Evolutionary conservation across 495 filamentous ascomycete species (phyloP), one percentile per base, ranked within the genome.

Genomic region (Hypoxylon subgilvum): DNA sequence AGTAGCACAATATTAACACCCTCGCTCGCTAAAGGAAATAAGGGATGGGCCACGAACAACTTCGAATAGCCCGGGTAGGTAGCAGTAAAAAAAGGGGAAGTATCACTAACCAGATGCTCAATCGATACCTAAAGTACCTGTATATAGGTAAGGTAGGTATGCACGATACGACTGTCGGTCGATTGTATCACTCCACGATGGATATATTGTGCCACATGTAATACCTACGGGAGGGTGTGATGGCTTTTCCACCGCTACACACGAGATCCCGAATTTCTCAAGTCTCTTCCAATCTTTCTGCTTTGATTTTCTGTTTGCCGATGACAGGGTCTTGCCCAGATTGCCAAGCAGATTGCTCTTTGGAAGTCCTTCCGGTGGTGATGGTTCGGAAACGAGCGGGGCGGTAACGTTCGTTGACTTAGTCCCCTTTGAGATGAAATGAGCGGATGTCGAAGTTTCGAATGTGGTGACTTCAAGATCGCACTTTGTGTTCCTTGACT

Each of bases 301-400:
- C 38, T 19, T 39, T 48, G 52, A 42, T 53, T 49, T 57, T 41
- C 48, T 57, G 40, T 17, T 48, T 36, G 36, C 36, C 9, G 39
- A 25, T 18, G 30, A 42, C 30, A 43, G 53, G 59, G 54, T 46
- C 55, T 52, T 53, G 40, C 55, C 43, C 49, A 36, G 47, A 46
- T 54, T 54, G 45, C 32, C 32, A 59, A 46, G 34, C 18, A 40
- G 45, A 27, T 51, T 4, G 32, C 42, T 42, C 30, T 53, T 27
- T 39, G 36, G 19, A 14, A 47, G 19, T 13, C 28, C 46, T 10
- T n/a, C n/a, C n/a, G 30, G 22, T 57, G 46, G 19, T 14, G 56
- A 58, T 52, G 55, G 13, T 61, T 56, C 39, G 57, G 50, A 56
- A 65, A 65, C 52, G 62, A 65, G 52, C 21, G 57, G 31, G 47